Conservation (phyloP, 106 monocot genomes). For the Apostasia shenzhenica region DNA sequence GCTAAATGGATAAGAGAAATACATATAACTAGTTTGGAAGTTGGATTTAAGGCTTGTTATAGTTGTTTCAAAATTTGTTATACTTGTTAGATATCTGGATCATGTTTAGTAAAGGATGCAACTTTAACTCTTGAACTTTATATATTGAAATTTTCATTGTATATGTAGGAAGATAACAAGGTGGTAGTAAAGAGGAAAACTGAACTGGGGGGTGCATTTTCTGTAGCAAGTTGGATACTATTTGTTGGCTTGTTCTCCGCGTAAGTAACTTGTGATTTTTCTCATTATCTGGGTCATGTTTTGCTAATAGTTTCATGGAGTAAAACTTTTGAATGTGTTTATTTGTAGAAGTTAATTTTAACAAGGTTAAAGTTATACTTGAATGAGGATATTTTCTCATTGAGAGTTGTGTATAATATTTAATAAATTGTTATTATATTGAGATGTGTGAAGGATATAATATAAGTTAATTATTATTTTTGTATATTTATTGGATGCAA, state of each 20-base stretch:
- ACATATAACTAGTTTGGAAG: too few relatives aligned
- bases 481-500: too few relatives aligned
- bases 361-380: too few relatives aligned
- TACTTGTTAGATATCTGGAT: background rate
- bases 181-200: slow-evolving; percentile 77
- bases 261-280: slow-evolving; percentile 37
- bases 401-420: too few relatives aligned
- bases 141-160: slow-evolving; percentile 1
- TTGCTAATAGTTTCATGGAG: background rate
- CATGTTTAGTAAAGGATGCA: background rate
- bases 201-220: slow-evolving; percentile 90
- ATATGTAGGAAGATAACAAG: slow-evolving; percentile 62
- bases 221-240: slow-evolving; percentile 80
- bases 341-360: too few relatives aligned
- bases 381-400: too few relatives aligned
- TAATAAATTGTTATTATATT: too few relatives aligned
- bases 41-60: background rate
- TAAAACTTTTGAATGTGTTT: background rate
- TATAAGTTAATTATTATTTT: too few relatives aligned
- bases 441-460: too few relatives aligned
- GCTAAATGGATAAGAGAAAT: too few relatives aligned
- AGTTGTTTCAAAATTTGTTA: background rate
- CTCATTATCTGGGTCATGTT: background rate
- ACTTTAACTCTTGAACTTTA: background rate
- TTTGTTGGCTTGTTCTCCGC: slow-evolving; percentile 80